Evolutionary conservation across 2,329 filamentous ascomycete species (phyloP).

Genomic region (Apiospora rasikravindrae): DNA sequence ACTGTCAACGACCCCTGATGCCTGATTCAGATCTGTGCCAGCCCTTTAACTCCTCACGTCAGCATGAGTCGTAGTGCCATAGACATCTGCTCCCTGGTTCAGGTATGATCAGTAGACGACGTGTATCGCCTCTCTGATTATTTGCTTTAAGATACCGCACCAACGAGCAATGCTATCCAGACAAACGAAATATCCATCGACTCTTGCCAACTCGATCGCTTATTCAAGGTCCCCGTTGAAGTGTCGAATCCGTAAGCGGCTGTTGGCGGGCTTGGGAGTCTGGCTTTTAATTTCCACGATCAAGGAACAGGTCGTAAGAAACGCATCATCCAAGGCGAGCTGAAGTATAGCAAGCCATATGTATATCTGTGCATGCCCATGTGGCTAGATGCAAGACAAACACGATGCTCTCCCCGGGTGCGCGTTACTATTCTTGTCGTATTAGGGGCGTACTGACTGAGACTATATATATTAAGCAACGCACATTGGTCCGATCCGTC

Average conservation of each 20-base stretch:
- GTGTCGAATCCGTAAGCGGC: background rate
- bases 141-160: background rate
- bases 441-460: background rate
- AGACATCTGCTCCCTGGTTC: background rate
- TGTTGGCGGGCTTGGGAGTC: background rate
- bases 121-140: background rate
- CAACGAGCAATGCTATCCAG: background rate
- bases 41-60: background rate
- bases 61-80: background rate
- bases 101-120: background rate
- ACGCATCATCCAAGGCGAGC: background rate
- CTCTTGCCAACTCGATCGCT: background rate
- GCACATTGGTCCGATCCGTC: slow-evolving; percentile 8
- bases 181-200: background rate
- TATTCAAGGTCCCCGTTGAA: background rate
- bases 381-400: background rate
- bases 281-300: background rate
- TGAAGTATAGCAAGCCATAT: background rate
- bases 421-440: slow-evolving; percentile 3
- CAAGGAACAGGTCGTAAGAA: background rate
- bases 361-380: background rate
- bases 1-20: background rate
- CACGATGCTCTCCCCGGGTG: background rate
- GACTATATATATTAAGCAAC: background rate
- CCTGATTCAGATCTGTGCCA: background rate